Evolutionary conservation across 768 basidiomycete genomes (phyloP), one percentile per base, ranked within the genome.

Genomic region (Leccinum rimulosum): DNA sequence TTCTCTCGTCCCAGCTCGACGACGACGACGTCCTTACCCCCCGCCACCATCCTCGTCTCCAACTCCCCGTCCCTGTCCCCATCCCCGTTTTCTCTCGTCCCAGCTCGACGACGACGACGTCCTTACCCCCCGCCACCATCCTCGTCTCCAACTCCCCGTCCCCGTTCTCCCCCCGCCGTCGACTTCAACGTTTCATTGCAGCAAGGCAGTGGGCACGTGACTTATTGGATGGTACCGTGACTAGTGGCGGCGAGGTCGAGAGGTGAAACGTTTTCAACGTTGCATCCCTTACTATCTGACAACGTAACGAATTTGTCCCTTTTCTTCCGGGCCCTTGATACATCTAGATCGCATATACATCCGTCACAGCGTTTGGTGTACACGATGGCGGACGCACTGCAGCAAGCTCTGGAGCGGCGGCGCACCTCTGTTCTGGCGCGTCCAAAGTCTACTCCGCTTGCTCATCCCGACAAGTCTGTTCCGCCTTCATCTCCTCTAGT

Each of bases 371-470:
- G 5, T 45, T 19, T 33, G 25, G 14, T 10, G 31, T 45, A 28
- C 28, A 54, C 54, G 30, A 47, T 30, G 27, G 47, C 59, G 3
- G 35, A 60, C 36, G 27, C 30, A 17, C 31, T 33, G 31, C 51
- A 49, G 19, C 40, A 50, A 36, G 6, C 31, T 14, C 10, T 19
- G 5, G 55, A 19, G 27, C 40, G 40, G 30, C 48, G 38, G 50
- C 22, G 35, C n/a, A 45, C 35, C 30, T 30, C 53, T 30, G 48
- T 35, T 30, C 43, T 25, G 30, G 30, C 50, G 25, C 59, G 59
- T 31, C 43, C 64, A 2, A 58, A 52, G 53, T 68, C 66, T 17
- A 57, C 40, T 30, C 57, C 66, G 14, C 53, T 47, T 27, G 10
- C 52, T 22, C 58, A 50, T 30, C 55, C 55, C 31, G 51, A 60